Base-by-base conservation (phyloP, 805 yeast genomes). In the Cyberlindnera maritima region DNA sequence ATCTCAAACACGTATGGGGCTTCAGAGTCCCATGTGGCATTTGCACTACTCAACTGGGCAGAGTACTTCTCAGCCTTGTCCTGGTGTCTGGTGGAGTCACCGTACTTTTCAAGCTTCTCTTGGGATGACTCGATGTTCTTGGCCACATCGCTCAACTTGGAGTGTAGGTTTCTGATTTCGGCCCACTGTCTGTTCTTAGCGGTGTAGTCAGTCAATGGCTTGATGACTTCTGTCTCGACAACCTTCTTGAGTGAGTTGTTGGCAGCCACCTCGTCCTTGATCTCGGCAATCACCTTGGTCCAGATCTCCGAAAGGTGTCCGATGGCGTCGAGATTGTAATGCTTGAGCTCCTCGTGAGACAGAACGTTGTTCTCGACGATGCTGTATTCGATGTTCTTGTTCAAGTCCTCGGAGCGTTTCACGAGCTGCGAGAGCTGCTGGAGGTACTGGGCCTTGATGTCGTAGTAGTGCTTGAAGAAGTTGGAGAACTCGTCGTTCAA, bases 1-100 rank as follows among this genome's bases (percentile, higher is more conserved):
- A 80, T 79, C 55, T 83, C 83, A 60, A 87, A 85, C 36, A 85
- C 79, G 46, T 76, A 80, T 2, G 96, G 92, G 2, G 94, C 92
- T 62, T 83, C 81, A 44, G 78, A 70, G 52, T 81, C 83, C 96
- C 96, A 89, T 56, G 79, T 76, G 31, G 71, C 71, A 44, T 76
- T 81, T 28, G 80, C 75, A 40, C 66, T 63, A 14, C 59, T 63
- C 40, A 69, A 65, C 53, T 68, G 76, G 66, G 59, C 67, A 53
- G 63, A 70, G 53, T 68, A 71, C 70, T 63, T 63, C 39, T 50
- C 48, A 36, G 57, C 36, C 56, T 64, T 48, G 38, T 54, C 53
- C 45, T 61, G 49, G 50, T 52, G 41, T 50, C 48, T 51, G 29
- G 51, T 36, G 21, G 61, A 48, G 43, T 58, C 50, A 9, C 47